Base-by-base conservation (phyloP, 345 rosid genomes). In the Camelina laxa region DNA sequence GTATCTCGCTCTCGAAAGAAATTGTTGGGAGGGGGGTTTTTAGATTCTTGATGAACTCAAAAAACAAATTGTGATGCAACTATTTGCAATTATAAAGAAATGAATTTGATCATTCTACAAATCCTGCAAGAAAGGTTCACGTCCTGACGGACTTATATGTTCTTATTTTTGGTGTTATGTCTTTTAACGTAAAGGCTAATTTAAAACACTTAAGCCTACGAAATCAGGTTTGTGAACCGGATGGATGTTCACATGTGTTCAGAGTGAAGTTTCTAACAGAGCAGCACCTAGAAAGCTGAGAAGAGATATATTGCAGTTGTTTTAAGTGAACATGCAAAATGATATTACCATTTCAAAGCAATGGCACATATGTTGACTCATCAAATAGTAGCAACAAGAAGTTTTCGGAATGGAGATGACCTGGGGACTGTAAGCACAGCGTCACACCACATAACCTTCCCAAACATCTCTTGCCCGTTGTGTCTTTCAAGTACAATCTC, bases 1-100 rank as follows among this genome's bases (percentile, higher is more conserved):
- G 88, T 82, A 49, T 64, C 89, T 88, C 82, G 74, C 93, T 84
- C 86, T 72, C 63, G 36, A 35, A 27, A 55, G 36, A 39, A 15
- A 60, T 51, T 49, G 64, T 59, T 77, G 47, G 48, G 30, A 27
- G 9, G 36, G 57, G 38, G 39, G 41, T 24, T 60, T 69, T 44
- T 54, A 53, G 61, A 71, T 71, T 77, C 69, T 77, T 72, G 57
- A 77, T 70, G 67, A 33, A 64, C 51, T 44, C 3, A 48, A 50
- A 17, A 39, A 60, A 50, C 13, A 36, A 60, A 42, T 31, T 39
- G 36, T 54, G 22, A 75, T 49, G 63, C 53, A 67, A 70, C 67
- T 64, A 36, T 64, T 57, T 70, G 47, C 71, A 55, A 70, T 48
- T 63, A 65, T 27, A 59, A 49, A 49, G 48, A n/a, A 22, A 48